Evolutionary conservation across 805 yeast genomes (phyloP).

Genomic region (Saturnispora galanensis): DNA sequence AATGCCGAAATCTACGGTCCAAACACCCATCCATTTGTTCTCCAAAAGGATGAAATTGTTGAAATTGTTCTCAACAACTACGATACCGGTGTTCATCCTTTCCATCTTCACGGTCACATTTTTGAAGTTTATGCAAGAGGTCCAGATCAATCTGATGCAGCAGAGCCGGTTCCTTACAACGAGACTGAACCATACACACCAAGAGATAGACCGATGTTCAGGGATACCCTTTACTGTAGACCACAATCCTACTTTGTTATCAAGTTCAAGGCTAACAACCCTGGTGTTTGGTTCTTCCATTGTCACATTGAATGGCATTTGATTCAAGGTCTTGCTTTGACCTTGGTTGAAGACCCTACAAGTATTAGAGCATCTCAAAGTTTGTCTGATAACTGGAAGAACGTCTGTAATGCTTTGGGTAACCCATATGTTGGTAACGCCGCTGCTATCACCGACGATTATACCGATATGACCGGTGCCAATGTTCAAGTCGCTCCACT

Average conservation of each 20-base stretch:
- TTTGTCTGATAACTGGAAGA: slow-evolving; percentile 50
- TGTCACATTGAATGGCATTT: slow-evolving; percentile 99
- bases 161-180: slow-evolving; percentile 49
- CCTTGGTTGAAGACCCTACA: slow-evolving; percentile 75
- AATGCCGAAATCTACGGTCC: slow-evolving; percentile 59
- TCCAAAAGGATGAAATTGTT: slow-evolving; percentile 56
- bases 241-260: slow-evolving; percentile 81
- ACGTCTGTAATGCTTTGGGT: slow-evolving; percentile 49
- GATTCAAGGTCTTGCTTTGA: slow-evolving; percentile 82
- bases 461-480: slow-evolving; percentile 63
- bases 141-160: slow-evolving; percentile 44
- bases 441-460: slow-evolving; percentile 64
- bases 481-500: slow-evolving; percentile 55
- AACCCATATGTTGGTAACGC: slow-evolving; percentile 69
- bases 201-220: slow-evolving; percentile 71
- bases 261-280: slow-evolving; percentile 86
- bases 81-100: slow-evolving; percentile 93
- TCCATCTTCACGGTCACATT: slow-evolving; percentile 91
- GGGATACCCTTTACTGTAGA: slow-evolving; percentile 73
- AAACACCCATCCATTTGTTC: slow-evolving; percentile 66
- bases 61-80: slow-evolving; percentile 77
- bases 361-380: slow-evolving; percentile 53
- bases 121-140: slow-evolving; percentile 80
- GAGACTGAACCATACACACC: slow-evolving; percentile 38
- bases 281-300: slow-evolving; percentile 98